Conservation (phyloP, 768 basidiomycete genomes). For the Glaciozyma martinii region DNA sequence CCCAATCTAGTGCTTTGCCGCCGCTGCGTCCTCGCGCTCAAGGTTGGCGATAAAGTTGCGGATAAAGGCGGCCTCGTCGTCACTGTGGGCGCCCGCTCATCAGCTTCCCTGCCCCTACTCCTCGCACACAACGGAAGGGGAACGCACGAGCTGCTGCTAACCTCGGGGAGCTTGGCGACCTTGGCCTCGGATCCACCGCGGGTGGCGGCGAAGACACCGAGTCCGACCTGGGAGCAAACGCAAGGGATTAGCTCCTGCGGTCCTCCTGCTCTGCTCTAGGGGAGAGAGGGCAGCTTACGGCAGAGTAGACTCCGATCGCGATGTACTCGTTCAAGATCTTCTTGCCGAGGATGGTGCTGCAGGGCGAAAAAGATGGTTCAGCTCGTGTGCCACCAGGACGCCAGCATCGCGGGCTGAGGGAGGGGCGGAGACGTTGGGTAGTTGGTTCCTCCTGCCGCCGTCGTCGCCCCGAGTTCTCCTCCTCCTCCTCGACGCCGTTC, state of each 20-base stretch:
- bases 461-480: not conserved
- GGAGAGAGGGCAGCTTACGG: not conserved
- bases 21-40: constrained; percentile 1
- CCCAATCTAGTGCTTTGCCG: not conserved
- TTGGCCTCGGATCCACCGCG: not conserved
- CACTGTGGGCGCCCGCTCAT: not conserved
- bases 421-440: not conserved
- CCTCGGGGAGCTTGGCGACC: not conserved
- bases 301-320: not conserved
- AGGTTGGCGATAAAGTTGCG: constrained; percentile 6
- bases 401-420: not conserved
- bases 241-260: too few relatives aligned
- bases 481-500: not conserved
- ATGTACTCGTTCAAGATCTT: constrained; percentile 6
- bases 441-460: not conserved
- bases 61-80: constrained; percentile 7
- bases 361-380: not conserved
- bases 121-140: not conserved
- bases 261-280: too few relatives aligned
- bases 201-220: not conserved
- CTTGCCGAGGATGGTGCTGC: constrained; percentile 1
- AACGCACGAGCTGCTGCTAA: not conserved
- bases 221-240: not conserved
- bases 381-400: not conserved
- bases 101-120: not conserved